A percentile compares a stretch with the other conserved stretches of the same genome.
Conservation (phyloP, 2,329 filamentous ascomycete species). For the Colletotrichum zoysiae region DNA sequence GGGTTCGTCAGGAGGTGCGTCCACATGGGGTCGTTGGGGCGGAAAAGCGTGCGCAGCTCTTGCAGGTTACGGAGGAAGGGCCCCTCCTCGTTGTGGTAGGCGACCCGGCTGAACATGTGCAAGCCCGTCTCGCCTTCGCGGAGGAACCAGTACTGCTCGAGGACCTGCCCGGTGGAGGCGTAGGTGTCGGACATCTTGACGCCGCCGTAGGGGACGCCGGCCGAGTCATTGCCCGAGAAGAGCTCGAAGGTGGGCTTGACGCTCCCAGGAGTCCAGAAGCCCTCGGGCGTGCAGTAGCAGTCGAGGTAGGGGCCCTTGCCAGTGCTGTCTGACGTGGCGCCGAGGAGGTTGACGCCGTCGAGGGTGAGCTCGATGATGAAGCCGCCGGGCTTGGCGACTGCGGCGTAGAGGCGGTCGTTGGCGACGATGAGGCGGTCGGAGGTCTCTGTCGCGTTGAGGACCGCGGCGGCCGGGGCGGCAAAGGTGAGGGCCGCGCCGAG, state of each 20-base stretch:
- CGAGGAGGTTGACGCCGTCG: conserved; percentile 60
- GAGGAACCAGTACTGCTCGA: conserved; percentile 74
- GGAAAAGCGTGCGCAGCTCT: conserved; percentile 69
- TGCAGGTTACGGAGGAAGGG: conserved; percentile 68
- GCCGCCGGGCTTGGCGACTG: conserved; percentile 54
- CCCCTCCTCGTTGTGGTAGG: conserved; percentile 66
- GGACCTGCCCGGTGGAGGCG: conserved; percentile 64
- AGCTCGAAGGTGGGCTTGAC: conserved; percentile 63
- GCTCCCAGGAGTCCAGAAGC: conserved; percentile 67
- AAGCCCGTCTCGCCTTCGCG: conserved; percentile 71
- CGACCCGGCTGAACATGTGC: conserved; percentile 68
- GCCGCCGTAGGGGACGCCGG: conserved; percentile 63
- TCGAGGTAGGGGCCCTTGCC: conserved; percentile 69
- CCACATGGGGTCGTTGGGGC: conserved; percentile 68
- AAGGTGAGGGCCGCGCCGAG: conserved; percentile 17
- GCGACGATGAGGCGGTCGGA: conserved; percentile 51
- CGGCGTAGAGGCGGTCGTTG: conserved; percentile 55
- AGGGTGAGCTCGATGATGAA: conserved; percentile 52
- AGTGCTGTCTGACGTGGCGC: conserved; percentile 55
- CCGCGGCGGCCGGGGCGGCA: conserved; percentile 42
- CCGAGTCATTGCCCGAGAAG: conserved; percentile 63
- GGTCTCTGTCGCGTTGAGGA: conserved; percentile 52
- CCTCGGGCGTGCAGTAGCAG: conserved; percentile 69
- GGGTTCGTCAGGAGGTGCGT: conserved; percentile 69
- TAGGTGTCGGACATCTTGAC: conserved; percentile 70